phyloP scores from a whole-genome alignment of 176 grass and related monocot species.

The Elaeis guineensis region DNA sequence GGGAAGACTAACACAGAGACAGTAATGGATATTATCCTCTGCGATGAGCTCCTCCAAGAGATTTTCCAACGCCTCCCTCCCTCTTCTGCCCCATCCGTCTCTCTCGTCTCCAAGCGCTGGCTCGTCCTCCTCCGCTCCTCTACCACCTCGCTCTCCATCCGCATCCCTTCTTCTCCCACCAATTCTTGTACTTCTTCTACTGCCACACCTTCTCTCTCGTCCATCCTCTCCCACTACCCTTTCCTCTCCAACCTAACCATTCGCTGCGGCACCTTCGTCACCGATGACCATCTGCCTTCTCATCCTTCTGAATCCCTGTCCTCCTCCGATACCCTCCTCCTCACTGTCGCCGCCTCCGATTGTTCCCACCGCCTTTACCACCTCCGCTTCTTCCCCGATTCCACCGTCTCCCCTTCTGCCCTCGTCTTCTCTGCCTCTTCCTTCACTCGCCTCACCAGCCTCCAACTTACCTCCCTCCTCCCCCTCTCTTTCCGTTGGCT shows the following conservation, averaged over 20 bases:
- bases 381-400: constrained; percentile 47
- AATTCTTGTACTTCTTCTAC: background rate
- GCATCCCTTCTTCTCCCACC: constrained; percentile 23
- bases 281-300: background rate
- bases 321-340: constrained; percentile 32
- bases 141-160: constrained; percentile 48
- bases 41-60: constrained; percentile 83
- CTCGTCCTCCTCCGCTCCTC: constrained; percentile 49
- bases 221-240: constrained; percentile 57
- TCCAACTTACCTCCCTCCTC: constrained; percentile 50
- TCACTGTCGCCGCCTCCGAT: constrained; percentile 36
- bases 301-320: too few relatives aligned
- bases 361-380: constrained; percentile 29
- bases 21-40: constrained; percentile 47
- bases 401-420: constrained; percentile 36
- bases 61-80: constrained; percentile 56
- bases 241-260: constrained; percentile 57
- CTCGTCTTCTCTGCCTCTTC: constrained; percentile 30
- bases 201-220: constrained; percentile 20
- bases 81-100: constrained; percentile 39
- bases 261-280: background rate
- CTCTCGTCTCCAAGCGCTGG: constrained; percentile 87
- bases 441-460: constrained; percentile 42
- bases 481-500: constrained; percentile 58
- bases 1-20: background rate